Conservation (phyloP, 805 yeast genomes). For the Candida xyloterini region DNA sequence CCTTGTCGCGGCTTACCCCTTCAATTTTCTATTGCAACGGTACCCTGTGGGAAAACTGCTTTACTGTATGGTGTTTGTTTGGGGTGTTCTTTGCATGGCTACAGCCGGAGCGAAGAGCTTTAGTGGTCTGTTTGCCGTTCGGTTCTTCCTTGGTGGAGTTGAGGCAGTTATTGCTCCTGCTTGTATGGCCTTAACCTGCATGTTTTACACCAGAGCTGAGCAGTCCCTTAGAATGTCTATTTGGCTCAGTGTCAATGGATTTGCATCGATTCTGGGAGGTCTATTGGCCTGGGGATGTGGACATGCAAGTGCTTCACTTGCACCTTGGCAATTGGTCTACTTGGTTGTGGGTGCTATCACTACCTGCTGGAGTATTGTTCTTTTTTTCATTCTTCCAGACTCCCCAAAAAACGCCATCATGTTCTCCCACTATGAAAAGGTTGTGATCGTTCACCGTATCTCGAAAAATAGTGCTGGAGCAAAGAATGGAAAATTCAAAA, state of each 20-base stretch:
- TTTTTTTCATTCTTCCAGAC: slow-evolving; percentile 26
- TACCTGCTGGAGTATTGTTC: slow-evolving; percentile 30
- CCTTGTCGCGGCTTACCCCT: slow-evolving; percentile 44
- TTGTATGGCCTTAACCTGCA: slow-evolving; percentile 28
- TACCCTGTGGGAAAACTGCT: slow-evolving; percentile 43
- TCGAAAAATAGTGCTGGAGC: slow-evolving; percentile 30
- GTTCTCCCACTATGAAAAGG: slow-evolving; percentile 26
- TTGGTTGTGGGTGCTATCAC: slow-evolving; percentile 37
- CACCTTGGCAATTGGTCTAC: slow-evolving; percentile 22
- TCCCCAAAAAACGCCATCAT: slow-evolving; percentile 29
- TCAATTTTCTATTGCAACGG: slow-evolving; percentile 43
- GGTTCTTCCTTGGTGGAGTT: slow-evolving; percentile 36
- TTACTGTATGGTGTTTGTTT: slow-evolving; percentile 37
- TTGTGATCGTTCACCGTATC: slow-evolving; percentile 22
- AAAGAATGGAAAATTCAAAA: slow-evolving; percentile 27
- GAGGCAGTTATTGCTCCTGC: slow-evolving; percentile 37
- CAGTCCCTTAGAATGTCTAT: slow-evolving; percentile 34
- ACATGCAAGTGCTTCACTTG: slow-evolving; percentile 27
- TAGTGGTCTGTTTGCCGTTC: slow-evolving; percentile 32
- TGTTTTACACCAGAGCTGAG: slow-evolving; percentile 33
- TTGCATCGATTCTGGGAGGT: slow-evolving; percentile 47
- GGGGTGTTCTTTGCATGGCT: slow-evolving; percentile 48
- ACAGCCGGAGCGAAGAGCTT: slow-evolving; percentile 42
- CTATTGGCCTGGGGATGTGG: slow-evolving; percentile 52
- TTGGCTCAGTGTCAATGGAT: slow-evolving; percentile 44